Base-by-base conservation (phyloP, 1,284 basidiomycete genomes). In the Vanrija sp. region DNA sequence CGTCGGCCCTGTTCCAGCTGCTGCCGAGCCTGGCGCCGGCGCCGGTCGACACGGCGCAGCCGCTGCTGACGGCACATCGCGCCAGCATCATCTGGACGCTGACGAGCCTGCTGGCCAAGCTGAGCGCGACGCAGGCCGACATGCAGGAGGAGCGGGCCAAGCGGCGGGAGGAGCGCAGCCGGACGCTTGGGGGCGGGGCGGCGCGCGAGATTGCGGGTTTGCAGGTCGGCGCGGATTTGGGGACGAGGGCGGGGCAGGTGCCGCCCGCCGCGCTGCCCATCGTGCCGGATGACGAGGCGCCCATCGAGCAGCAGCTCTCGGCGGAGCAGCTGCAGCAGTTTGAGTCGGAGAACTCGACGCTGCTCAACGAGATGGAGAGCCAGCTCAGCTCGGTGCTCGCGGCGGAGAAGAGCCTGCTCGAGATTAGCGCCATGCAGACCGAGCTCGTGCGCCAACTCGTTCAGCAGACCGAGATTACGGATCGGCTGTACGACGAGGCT, bases 341-440 rank as follows among this genome's bases (percentile, higher is more conserved):
- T 56, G 79, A 81, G 43, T 71, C 72, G 6, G 81, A 82, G 62
- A 79, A 81, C 45, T 77, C 76, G 5, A 73, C 74, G 10, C 68
- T 82, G 12, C 68, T 82, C 36, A 69, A 77, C 57, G 73, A 78
- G 52, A 78, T 81, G 59, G 74, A 78, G 51, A 70, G 74, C 19
- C 78, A 79, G 37, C 70, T 82, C 16, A 69, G 69, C 6, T 71
- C 77, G 5, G 77, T 82, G 18, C 73, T 80, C 22, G 66, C 72
- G 35, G 81, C 81, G 18, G 80, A 82, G 63, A 75, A 73, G 49
- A 78, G 77, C 27, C 63, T 82, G 47, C 64, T 79, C 54, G 81
- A 82, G 63, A 82, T 83, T 55, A 77, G 77, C 31, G 69, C 78
- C 36, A 68, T 83, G n/a, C 82, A 83, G 65, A 77, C 78, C 8